Conservation (phyloP, 805 yeast species). For the Pichia cabralensis region DNA sequence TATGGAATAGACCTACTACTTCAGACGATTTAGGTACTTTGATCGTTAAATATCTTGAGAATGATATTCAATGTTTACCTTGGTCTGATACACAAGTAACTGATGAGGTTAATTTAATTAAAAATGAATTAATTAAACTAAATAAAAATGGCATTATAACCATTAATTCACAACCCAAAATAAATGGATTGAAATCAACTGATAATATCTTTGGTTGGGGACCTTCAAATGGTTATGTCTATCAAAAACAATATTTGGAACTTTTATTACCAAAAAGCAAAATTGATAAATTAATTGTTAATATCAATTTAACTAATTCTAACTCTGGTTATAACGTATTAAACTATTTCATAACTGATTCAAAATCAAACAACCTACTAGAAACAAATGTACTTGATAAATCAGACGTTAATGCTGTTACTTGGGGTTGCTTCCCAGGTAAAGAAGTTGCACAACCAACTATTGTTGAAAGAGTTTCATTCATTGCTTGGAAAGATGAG, state of each 20-base stretch:
- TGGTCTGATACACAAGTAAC: slow-evolving; percentile 93
- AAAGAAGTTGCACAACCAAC: slow-evolving; percentile 93
- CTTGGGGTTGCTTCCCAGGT: slow-evolving; percentile 98
- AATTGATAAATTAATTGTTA: slow-evolving; percentile 28
- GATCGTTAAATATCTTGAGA: slow-evolving; percentile 60
- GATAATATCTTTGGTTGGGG: slow-evolving; percentile 89
- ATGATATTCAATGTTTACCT: slow-evolving; percentile 68
- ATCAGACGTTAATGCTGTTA: slow-evolving; percentile 79
- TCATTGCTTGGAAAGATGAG: slow-evolving; percentile 96
- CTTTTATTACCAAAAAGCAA: slow-evolving; percentile 57
- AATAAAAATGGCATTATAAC: slow-evolving; percentile 66
- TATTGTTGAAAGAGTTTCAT: slow-evolving; percentile 83
- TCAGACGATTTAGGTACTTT: slow-evolving; percentile 51
- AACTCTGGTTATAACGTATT: slow-evolving; percentile 38
- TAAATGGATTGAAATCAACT: slow-evolving; percentile 66
- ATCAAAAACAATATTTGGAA: slow-evolving; percentile 90
- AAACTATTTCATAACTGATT: slow-evolving; percentile 67
- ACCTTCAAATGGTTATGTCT: slow-evolving; percentile 84
- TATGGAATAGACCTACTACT: slow-evolving; percentile 79
- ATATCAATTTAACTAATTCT: slow-evolving; percentile 37
- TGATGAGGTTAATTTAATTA: slow-evolving; percentile 59
- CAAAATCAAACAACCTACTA: slow-evolving; percentile 20
- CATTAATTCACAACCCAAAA: slow-evolving; percentile 89
- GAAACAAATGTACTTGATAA: slow-evolving; percentile 48
- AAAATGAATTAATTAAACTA: slow-evolving; percentile 47